phyloP scores from a whole-genome alignment of 1,284 basidiomycete species.

The Ustilago hordei region DNA sequence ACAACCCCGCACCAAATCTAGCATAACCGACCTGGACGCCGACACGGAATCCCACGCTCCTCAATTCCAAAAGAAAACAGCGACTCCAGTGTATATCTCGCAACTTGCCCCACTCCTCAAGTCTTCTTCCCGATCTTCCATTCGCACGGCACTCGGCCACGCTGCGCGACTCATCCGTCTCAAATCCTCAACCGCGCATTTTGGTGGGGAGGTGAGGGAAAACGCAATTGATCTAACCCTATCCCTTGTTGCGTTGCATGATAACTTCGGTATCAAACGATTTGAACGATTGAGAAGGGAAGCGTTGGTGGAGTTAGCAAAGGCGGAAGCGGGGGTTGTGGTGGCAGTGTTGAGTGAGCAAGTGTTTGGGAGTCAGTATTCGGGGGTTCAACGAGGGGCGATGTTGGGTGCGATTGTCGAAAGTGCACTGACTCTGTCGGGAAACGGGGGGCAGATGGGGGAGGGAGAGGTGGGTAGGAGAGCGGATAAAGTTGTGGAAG shows the following conservation, averaged over 20 bases:
- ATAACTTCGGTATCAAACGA: slow-evolving; percentile 83
- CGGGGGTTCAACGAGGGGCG: slow-evolving; percentile 82
- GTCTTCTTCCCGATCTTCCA: slow-evolving; percentile 33
- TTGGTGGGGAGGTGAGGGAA: slow-evolving; percentile 75
- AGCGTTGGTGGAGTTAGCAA: slow-evolving; percentile 82
- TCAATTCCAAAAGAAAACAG: slow-evolving; percentile 43
- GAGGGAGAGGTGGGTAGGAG: slow-evolving; percentile 4
- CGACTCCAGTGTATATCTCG: slow-evolving; percentile 69
- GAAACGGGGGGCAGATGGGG: not conserved
- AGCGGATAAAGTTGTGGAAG: slow-evolving; percentile 16
- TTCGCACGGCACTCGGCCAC: slow-evolving; percentile 45
- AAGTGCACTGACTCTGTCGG: slow-evolving; percentile 84
- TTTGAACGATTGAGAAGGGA: slow-evolving; percentile 84
- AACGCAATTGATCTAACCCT: slow-evolving; percentile 85
- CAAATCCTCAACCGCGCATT: slow-evolving; percentile 37
- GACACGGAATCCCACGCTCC: slow-evolving; percentile 40
- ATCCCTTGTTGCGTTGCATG: slow-evolving; percentile 79
- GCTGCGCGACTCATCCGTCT: slow-evolving; percentile 52
- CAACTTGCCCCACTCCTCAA: slow-evolving; percentile 68
- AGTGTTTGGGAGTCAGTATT: slow-evolving; percentile 92
- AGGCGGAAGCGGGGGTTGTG: slow-evolving; percentile 80
- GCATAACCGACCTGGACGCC: slow-evolving; percentile 12
- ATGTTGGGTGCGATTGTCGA: slow-evolving; percentile 87
- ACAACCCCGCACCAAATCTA: not conserved
- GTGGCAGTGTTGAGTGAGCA: slow-evolving; percentile 82